Base-by-base conservation (phyloP, 192 early-diverging fungal species). In the Coemansia sp. region DNA sequence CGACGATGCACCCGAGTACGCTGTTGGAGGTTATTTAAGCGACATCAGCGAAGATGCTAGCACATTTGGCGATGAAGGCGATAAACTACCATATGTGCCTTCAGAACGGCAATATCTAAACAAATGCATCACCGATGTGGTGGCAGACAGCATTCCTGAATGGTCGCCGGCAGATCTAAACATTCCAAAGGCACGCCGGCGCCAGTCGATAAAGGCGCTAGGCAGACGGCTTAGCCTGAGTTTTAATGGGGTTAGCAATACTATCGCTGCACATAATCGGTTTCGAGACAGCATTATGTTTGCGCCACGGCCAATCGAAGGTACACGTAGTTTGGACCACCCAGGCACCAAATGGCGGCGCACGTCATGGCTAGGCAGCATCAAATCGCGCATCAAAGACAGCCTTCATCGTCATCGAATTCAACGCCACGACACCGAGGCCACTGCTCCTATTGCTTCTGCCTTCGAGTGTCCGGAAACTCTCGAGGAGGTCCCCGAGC, bases 341-440 rank as follows among this genome's bases (percentile, higher is more conserved):
- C 16, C 59, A 45, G 52, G 36, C 12, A 33, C 50, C 15, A 13
- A 36, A 36, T 53, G 52, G 60, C 31, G 42, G 38, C 58, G 45
- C 18, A 58, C 30, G 5, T 63, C 65, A 45, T 74, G 72, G 72
- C 16, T 74, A 6, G 61, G 57, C 48, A 56, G 60, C n/a, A 60
- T 74, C 23, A 59, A 53, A 16, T 48, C 26, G 41, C 58, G 59
- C 7, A 35, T 65, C 19, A 48, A 51, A 12, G 45, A 64, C 9
- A 28, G 20, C 15, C 26, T 38, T 21, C 53, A 45, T 15, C 36
- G 45, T 30, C 53, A 39, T 43, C 48, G 59, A 13, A 21, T 53
- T 6, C 38, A 23, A 15, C 46, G 33, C 31, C 19, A 28, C n/a
- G 42, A 39, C 8, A 55, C 45, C 16, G 47, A 49, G 21, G 47